phyloP scores from a whole-genome alignment of 1,284 basidiomycete species.

The Malassezia slooffiae region DNA sequence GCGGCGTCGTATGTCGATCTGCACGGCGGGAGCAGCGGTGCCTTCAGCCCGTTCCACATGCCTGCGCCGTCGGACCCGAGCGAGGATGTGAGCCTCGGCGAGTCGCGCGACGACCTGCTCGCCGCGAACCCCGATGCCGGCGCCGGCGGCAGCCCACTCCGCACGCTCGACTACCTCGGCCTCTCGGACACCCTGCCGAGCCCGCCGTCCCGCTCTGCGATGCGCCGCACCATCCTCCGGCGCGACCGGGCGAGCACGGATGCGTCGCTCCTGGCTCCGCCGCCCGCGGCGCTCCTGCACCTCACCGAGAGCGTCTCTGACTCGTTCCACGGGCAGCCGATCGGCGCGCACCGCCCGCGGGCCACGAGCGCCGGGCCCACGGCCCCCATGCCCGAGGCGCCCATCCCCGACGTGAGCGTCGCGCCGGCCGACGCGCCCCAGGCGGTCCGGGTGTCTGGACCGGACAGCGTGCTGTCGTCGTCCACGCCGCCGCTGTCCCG shows the following conservation, averaged over 20 bases:
- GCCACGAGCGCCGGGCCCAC: background rate
- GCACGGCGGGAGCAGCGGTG: no score
- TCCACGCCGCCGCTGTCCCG: background rate
- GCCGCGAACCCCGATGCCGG: slow-evolving; percentile 18
- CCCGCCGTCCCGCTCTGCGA: background rate
- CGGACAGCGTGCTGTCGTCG: background rate
- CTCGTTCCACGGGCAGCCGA: background rate
- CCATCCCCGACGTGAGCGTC: no score
- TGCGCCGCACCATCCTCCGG: no score
- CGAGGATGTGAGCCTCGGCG: no score
- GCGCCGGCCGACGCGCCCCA: background rate
- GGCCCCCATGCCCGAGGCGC: no score
- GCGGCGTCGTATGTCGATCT: no score
- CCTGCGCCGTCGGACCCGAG: no score
- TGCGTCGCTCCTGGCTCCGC: background rate
- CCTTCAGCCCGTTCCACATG: no score
- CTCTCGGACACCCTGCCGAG: slow-evolving; percentile 14
- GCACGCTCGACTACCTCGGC: slow-evolving; percentile 37
- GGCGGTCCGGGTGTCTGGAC: no score
- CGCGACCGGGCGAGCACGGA: slow-evolving; percentile 9
- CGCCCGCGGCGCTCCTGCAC: background rate
- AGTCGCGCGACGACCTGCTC: slow-evolving; percentile 1
- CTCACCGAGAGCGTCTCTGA: background rate
- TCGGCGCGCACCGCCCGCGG: background rate
- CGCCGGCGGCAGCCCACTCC: no score